A percentile compares a stretch with the other conserved stretches of the same genome.
Evolutionary conservation across 495 filamentous ascomycete genomes (phyloP).

Genomic region (Saxispiralis lemnorum): DNA sequence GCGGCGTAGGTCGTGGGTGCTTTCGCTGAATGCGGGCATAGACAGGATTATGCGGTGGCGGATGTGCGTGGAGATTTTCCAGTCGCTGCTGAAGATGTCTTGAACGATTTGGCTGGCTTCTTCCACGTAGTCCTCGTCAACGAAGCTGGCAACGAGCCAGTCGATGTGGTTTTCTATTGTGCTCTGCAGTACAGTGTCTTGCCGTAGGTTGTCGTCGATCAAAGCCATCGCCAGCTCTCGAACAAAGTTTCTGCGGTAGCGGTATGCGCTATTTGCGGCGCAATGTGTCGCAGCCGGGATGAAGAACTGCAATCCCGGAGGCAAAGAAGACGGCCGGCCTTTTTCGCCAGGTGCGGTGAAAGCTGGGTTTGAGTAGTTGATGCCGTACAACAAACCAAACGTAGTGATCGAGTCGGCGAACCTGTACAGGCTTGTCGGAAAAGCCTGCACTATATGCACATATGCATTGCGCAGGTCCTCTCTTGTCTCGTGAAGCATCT

Average conservation of each 20-base stretch:
- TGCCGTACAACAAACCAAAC: too few species aligned
- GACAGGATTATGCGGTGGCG: conserved; percentile 2
- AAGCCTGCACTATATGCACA: not conserved
- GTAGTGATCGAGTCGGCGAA: too few species aligned
- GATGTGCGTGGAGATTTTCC: not conserved
- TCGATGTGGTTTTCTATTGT: conserved; percentile 3
- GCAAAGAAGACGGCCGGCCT: too few species aligned
- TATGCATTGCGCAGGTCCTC: conserved; percentile 16
- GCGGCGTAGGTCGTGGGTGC: conserved; percentile 3
- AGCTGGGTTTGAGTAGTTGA: too few species aligned
- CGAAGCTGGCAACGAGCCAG: not conserved
- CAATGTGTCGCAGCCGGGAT: too few species aligned
- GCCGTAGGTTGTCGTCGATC: conserved; percentile 2
- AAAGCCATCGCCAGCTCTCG: not conserved
- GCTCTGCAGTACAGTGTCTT: not conserved
- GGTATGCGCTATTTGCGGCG: too few species aligned
- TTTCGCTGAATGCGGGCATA: conserved; percentile 3
- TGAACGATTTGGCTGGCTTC: not conserved
- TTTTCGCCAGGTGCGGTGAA: too few species aligned
- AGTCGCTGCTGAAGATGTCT: not conserved
- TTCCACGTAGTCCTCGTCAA: not conserved
- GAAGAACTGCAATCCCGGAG: not conserved
- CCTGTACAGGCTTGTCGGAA: too few species aligned
- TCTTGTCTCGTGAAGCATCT: conserved; percentile 7
- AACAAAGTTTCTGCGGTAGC: not conserved